Percentiles rank a stretch among this genome's conserved stretches.
phyloP scores from a whole-genome alignment of 805 yeast genomes.

The Spathaspora boniae region DNA sequence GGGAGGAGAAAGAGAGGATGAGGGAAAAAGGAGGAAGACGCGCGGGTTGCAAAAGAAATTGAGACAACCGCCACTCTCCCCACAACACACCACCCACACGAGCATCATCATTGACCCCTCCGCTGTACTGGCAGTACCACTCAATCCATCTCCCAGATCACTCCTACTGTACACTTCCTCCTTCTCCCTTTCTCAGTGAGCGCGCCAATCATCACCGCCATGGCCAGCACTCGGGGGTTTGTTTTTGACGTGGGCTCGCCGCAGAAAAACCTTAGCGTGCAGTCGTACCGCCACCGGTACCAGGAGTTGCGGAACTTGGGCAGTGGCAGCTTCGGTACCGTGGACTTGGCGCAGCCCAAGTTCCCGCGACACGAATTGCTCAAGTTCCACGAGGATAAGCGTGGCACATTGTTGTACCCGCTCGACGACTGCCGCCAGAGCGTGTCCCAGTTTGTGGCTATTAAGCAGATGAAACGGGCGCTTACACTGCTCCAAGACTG shows the following conservation, averaged over 20 bases:
- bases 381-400: conserved; percentile 12
- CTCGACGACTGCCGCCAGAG: conserved; percentile 17
- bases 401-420: conserved; percentile 53
- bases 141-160: too few relatives aligned
- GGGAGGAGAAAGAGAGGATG: background rate
- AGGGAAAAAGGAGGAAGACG: background rate
- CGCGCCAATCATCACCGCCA: too few relatives aligned
- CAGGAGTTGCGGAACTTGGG: conserved; percentile 56
- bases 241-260: conserved; percentile 11
- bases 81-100: too few relatives aligned
- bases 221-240: too few relatives aligned
- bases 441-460: conserved; percentile 54
- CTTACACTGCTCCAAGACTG: conserved; percentile 34
- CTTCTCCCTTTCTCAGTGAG: too few relatives aligned
- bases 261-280: conserved; percentile 13
- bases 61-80: background rate
- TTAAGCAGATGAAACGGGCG: conserved; percentile 70
- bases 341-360: conserved; percentile 55
- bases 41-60: background rate
- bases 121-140: too few relatives aligned
- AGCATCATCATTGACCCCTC: too few relatives aligned
- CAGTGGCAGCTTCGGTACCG: conserved; percentile 74
- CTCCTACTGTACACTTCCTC: too few relatives aligned
- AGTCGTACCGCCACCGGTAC: conserved; percentile 28
- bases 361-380: conserved; percentile 17